Evolutionary conservation across 1,139 yeast species (phyloP), one percentile per base, ranked within the genome.

Genomic region (Zhuliangozyma blackwelliae): DNA sequence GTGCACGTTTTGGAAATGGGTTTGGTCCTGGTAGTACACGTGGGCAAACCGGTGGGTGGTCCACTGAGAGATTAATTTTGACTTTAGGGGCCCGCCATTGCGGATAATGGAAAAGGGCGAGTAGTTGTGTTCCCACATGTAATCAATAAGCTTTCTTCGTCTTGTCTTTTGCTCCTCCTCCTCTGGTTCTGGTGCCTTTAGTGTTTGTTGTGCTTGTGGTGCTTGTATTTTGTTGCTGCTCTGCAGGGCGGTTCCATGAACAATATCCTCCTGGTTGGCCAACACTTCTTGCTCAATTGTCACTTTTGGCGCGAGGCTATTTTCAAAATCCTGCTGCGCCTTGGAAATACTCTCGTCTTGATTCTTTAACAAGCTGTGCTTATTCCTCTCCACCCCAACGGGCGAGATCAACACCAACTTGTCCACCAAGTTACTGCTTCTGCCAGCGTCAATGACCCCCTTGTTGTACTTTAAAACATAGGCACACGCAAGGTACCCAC

Each of bases 401-500:
- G 76, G 76, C 49, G 75, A 68, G 25, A 70, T 50, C 33, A 70
- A 56, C 5, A 70, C 61, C 49, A 70, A 50, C 44, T 69, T 69
- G 32, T 64, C 65, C 13, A 69, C 55, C 44, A 68, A 45, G 32
- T 52, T 55, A 10, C 45, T 42, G 50, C 41, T 5, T 49, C 4
- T 16, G 16, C 16, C 46, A 2, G 63, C 58, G 37, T 64, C 61
- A 16, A 55, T 45, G 28, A 62, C 39, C 21, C 51, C 45, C 31
- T 55, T 57, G 47, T 69, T 67, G 54, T 87, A 82, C 48, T 80
- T 81, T 49, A 81, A 50, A 7, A 92, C 81, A 57, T 92, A 92
- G 9, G 86, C 79, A 43, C 84, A 75, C 20, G 94, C 81, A 40
- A 92, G 61, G 51, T 89, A 89, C 0, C 96, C 97, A 13, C 98